phyloP scores from a whole-genome alignment of 2,329 filamentous ascomycete species.

The Paracorniculantispora psalliotae region DNA sequence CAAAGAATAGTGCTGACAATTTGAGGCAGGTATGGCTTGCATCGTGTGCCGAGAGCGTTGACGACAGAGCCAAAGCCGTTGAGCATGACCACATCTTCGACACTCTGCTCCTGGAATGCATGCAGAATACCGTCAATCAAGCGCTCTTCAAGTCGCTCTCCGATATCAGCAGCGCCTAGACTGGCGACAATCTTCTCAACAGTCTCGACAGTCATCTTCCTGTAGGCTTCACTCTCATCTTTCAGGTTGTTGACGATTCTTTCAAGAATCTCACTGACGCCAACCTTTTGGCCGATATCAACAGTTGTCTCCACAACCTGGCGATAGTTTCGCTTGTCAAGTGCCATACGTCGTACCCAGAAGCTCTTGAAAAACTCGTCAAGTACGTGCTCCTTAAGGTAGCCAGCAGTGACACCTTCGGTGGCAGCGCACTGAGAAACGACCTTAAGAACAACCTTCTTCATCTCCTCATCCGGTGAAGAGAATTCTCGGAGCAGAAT shows the following conservation, averaged over 20 bases:
- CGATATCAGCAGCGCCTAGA: constrained; percentile 88
- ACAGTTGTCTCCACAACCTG: constrained; percentile 98
- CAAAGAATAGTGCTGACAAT: constrained; percentile 96
- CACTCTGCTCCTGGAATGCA: constrained; percentile 95
- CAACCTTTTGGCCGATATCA: constrained; percentile 96
- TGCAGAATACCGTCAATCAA: constrained; percentile 93
- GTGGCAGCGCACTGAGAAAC: constrained; percentile 93
- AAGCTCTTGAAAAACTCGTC: constrained; percentile 98
- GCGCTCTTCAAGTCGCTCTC: constrained; percentile 85
- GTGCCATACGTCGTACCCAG: constrained; percentile 94
- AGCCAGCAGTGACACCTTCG: constrained; percentile 88
- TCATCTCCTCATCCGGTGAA: constrained; percentile 98
- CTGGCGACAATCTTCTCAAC: constrained; percentile 94
- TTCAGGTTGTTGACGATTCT: constrained; percentile 93
- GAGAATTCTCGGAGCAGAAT: constrained; percentile 93
- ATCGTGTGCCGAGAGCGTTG: constrained; percentile 86
- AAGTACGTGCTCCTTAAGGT: constrained; percentile 91
- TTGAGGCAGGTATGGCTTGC: constrained; percentile 94
- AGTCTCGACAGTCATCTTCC: constrained; percentile 98
- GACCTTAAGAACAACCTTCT: constrained; percentile 97
- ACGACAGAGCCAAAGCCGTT: constrained; percentile 98
- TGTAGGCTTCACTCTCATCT: constrained; percentile 95
- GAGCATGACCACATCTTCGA: constrained; percentile 92
- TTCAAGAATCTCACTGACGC: constrained; percentile 89
- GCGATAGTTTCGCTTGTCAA: constrained; percentile 96